Base-by-base conservation (phyloP, 768 basidiomycete genomes). In the Rhizopogon rudus region DNA sequence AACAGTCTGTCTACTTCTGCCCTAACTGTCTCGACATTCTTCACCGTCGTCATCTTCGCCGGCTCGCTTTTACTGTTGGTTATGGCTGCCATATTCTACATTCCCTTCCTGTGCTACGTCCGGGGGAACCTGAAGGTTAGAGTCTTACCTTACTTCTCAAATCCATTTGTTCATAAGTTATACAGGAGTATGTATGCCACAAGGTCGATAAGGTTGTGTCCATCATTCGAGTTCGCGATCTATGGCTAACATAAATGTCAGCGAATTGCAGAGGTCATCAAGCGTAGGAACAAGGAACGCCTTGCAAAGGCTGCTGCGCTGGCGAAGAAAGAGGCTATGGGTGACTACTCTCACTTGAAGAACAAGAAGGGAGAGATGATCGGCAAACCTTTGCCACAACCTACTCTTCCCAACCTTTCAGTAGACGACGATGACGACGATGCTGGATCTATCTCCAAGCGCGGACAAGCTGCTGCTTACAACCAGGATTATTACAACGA, bases 21-120 rank as follows among this genome's bases (percentile, higher is more conserved):
- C 60, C 75, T 98, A 65, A 88, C 93, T 25, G 80, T 95, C 57
- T 83, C 95, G 2, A 93, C 95, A 56, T 80, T 93, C 57, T 93
- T 94, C 74, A 97, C 97, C 31, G 87, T 93, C 61, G 67, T 87
- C 61, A 81, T 99, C 61, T 99, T 96, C 65, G 79, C 81, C 51
- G 88, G 92, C 45, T 93, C 91, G 37, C 75, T 95, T 51, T 65
- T 94, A 25, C 74, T 97, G 51, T 78, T 98, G 40, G 81, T 93
- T 53, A 71, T 87, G 20, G 97, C 97, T 20, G 94, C 84, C 13
- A 71, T 97, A 53, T 86, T 84, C 65, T 99, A 99, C 63, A 78
- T 98, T 57, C 97, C 97, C n/a, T 79, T 98, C 44, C 80, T 99
- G 28, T 88, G 88, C 67, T 93, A 96, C 65, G 98, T 99, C 62